Base-by-base conservation (phyloP, 441 rosid species). In the Erodium trifolium region DNA sequence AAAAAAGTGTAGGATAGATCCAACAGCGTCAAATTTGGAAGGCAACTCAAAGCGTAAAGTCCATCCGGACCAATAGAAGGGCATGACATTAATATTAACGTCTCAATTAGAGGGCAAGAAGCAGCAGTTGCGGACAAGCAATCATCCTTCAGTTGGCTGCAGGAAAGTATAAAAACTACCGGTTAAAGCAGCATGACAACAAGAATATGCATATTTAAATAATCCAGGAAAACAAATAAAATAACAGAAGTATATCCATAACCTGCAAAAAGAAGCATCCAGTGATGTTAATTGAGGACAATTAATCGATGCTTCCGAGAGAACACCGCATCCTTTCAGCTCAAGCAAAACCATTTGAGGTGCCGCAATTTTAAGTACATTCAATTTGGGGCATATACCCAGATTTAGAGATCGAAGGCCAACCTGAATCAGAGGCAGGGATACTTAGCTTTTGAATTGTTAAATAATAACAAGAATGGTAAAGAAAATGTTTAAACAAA, bases 211-310 rank as follows among this genome's bases (percentile, higher is more conserved):
- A 23, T 23, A 62, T 1, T 19, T 3, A 23, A 62, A 62, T 19
- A 65, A 31, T 47, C 68, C 57, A 65, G 73, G 29, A 66, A 8
- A 63, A 69, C n/a, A 3, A 39, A 13, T 5, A 65, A 77, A n/a
- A 67, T 45, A 70, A 39, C 53, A 68, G 19, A 6, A 16, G 39
- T 67, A 55, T 19, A 41, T 57, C 69, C 34, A 23, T 68, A 67
- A 92, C 99, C 98, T 73, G 93, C 99, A 92, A 81, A 95, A 95
- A 55, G 99, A 95, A 72, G 98, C 96, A 81, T 95, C 99, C 69
- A 95, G 84, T 69, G 99, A 88, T 69, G 85, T 89, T 63, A 92
- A 79, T 45, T 78, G 88, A 70, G 98, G 98, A 72, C 98, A 92
- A 49, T 86, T 75, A 70, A 95, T 89, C 68, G 85, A 83, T 72